Evolutionary conservation across 352 stramenopile genomes (phyloP).

Genomic region (Phytophthora megakarya): DNA sequence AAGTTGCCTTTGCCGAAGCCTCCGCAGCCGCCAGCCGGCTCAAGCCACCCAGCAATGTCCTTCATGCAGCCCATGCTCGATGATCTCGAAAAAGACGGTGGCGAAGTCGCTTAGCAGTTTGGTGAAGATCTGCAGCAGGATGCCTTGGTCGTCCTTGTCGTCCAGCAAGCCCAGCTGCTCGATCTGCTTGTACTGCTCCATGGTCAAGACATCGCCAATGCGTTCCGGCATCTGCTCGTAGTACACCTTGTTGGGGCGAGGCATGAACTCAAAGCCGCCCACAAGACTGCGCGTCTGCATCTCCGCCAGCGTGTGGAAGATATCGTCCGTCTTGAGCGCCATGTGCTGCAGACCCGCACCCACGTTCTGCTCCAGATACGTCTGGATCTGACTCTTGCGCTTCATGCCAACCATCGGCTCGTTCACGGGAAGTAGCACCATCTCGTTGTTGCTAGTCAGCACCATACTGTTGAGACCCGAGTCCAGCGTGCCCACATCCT

Average conservation of each 20-base stretch:
- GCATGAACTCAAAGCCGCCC: slow-evolving; percentile 89
- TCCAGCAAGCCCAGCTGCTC: slow-evolving; percentile 93
- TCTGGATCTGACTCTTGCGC: slow-evolving; percentile 96
- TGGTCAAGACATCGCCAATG: slow-evolving; percentile 80
- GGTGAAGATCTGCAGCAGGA: slow-evolving; percentile 94
- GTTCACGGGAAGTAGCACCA: slow-evolving; percentile 95
- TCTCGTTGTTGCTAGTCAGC: slow-evolving; percentile 92
- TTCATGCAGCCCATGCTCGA: slow-evolving; percentile 93
- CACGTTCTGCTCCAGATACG: slow-evolving; percentile 96
- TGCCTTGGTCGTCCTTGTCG: slow-evolving; percentile 95
- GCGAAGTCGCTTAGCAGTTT: slow-evolving; percentile 86
- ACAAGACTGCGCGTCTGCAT: slow-evolving; percentile 78
- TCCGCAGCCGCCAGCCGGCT: slow-evolving; percentile 81
- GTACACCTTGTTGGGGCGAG: slow-evolving; percentile 84
- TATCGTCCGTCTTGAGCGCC: slow-evolving; percentile 96
- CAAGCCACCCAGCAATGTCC: slow-evolving; percentile 62
- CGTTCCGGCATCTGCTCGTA: slow-evolving; percentile 89
- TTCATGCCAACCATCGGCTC: slow-evolving; percentile 94
- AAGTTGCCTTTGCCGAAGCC: slow-evolving; percentile 95
- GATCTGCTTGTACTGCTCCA: slow-evolving; percentile 90
- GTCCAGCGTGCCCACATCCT: slow-evolving; percentile 95
- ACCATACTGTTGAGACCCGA: slow-evolving; percentile 96
- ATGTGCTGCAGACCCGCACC: slow-evolving; percentile 96
- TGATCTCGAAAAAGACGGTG: slow-evolving; percentile 93
- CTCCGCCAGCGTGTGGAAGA: slow-evolving; percentile 92